Base-by-base conservation (phyloP, 306 rosid genomes). In the Pterocarpus macrocarpus region DNA sequence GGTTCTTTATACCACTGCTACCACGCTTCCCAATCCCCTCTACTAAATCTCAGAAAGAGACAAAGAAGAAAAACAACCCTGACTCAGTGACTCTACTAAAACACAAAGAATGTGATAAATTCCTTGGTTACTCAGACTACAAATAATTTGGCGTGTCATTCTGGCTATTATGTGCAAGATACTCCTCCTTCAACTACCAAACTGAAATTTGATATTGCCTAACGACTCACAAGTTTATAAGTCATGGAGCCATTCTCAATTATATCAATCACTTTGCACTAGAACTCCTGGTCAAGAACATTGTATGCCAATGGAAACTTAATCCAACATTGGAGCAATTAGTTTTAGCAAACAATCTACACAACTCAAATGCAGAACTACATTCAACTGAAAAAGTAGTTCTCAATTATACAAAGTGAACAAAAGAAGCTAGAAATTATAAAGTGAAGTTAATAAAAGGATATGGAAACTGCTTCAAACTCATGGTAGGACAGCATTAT, bases 101-200 rank as follows among this genome's bases (percentile, higher is more conserved):
- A 22, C 28, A 22, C 28, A 22, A 22, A 22, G 28, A 22, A 22
- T 22, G 28, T 22, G 28, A 22, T 22, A 22, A 22, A 22, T 22
- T 22, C 28, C 28, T 22, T 22, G 28, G 28, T 22, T 22, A 22
- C 28, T 22, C 50, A 45, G 4, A 45, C 50, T 45, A 80, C n/a
- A 64, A 71, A 71, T 8, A 71, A 34, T 35, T 64, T n/a, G 76
- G 4, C 17, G 30, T 36, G 28, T 55, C 49, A 63, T 59, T 63
- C n/a, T 32, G 12, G 68, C 8, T n/a, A 56, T 69, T 52, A 53
- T 80, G 70, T 55, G 76, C 50, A 57, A 34, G 32, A 71, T 36
- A 36, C n/a, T 66, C 38, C 14, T 47, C 53, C 73, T 70, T 62
- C 57, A 36, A 10, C 57, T 14, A 64, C 50, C 57, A 47, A 64